Evolutionary conservation across 805 yeast species (phyloP).

Genomic region (Candida nemodendra): DNA sequence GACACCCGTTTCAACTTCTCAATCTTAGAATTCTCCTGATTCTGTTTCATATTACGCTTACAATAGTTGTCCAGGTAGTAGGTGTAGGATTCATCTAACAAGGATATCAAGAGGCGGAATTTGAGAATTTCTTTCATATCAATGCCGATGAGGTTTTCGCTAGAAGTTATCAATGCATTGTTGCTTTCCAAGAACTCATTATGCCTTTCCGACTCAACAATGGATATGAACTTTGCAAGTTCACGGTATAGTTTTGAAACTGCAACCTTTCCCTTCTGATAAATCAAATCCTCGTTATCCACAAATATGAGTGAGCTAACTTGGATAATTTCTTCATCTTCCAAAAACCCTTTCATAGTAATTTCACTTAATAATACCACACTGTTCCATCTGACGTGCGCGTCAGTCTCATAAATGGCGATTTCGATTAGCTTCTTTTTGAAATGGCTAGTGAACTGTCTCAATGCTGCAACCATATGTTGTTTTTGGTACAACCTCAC

Average conservation of each 20-base stretch:
- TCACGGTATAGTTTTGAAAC: constrained; percentile 39
- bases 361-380: constrained; percentile 55
- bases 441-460: constrained; percentile 78
- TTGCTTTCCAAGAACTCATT: constrained; percentile 38
- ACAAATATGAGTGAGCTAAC: constrained; percentile 27
- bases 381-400: constrained; percentile 51
- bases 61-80: constrained; percentile 23
- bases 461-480: constrained; percentile 56
- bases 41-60: constrained; percentile 8
- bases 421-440: constrained; percentile 65
- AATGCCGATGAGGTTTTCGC: constrained; percentile 21
- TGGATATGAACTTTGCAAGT: constrained; percentile 52
- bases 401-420: constrained; percentile 53
- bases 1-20: constrained; percentile 27
- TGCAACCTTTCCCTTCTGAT: constrained; percentile 22
- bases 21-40: constrained; percentile 15
- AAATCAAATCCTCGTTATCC: constrained; percentile 27
- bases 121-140: constrained; percentile 31
- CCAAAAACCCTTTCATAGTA: constrained; percentile 59
- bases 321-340: constrained; percentile 47
- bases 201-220: constrained; percentile 41
- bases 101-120: constrained; percentile 25
- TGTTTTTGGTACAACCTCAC: constrained; percentile 45
- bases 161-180: constrained; percentile 31
- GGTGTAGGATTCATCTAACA: constrained; percentile 31